Percentiles rank a stretch among this genome's conserved stretches.
These are phyloP conservation scores for Syzygium syzygioides DNA, from an alignment of 441 rosid genomes.

Conservation along the genomic window DNA sequence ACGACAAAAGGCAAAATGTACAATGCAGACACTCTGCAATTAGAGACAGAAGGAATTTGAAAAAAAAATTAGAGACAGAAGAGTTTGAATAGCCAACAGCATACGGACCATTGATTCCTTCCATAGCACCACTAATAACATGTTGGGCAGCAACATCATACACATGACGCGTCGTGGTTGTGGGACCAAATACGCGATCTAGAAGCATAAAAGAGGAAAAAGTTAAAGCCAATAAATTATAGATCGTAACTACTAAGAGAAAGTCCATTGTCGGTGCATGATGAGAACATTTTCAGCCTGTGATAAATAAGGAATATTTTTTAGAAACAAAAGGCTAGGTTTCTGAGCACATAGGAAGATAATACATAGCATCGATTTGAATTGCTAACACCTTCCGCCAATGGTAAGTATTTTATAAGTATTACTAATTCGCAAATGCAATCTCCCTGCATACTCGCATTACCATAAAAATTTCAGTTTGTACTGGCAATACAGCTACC, in stretches of 20 bases:
- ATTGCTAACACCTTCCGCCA: not conserved
- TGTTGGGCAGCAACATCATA: slow-evolving; percentile 98
- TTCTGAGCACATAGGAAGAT: not conserved
- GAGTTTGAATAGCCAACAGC: not conserved
- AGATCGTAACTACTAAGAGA: not conserved
- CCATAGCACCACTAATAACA: slow-evolving; percentile 94
- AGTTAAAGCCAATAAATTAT: not conserved
- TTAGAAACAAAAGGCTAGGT: not conserved
- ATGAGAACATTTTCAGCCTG: not conserved
- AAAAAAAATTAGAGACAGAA: not conserved
- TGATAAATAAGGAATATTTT: not conserved
- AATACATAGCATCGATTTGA: not conserved
- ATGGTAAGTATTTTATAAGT: not conserved
- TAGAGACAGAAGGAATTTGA: not conserved
- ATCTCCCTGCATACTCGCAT: not conserved
- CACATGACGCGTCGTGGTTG: slow-evolving; percentile 98
- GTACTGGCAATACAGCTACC: not conserved
- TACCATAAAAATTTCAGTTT: not conserved
- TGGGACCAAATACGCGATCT: slow-evolving; percentile 99
- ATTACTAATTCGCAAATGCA: not conserved
- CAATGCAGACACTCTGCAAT: slow-evolving; percentile 8
- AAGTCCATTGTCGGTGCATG: not conserved
- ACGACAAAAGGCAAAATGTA: slow-evolving; percentile 9
- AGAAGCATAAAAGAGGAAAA: slow-evolving; percentile 14
- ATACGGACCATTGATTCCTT: slow-evolving; percentile 76